These are phyloP conservation scores for Floccularia luteovirens DNA, from an alignment of 768 basidiomycete species.

Conservation along the genomic window DNA sequence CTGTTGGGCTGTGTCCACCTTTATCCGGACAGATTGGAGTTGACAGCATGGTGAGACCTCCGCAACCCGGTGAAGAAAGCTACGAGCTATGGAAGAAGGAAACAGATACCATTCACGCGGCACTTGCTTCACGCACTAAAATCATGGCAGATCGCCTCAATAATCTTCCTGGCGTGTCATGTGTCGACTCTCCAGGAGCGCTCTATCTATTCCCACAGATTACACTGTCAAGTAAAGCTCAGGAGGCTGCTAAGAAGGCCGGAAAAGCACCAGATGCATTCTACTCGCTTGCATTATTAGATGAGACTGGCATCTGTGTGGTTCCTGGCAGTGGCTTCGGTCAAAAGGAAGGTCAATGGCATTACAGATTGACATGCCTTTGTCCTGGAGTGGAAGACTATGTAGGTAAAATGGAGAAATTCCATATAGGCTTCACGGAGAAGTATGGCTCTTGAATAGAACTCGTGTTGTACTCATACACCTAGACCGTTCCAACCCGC, in stretches of 20 bases:
- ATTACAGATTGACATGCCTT: conserved; percentile 89
- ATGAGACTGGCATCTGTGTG: conserved; percentile 88
- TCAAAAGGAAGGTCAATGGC: conserved; percentile 42
- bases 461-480: neutral
- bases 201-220: conserved; percentile 91
- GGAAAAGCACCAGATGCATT: conserved; percentile 86
- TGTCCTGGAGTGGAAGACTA: conserved; percentile 95
- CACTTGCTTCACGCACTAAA: conserved; percentile 60
- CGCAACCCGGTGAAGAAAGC: conserved; percentile 64
- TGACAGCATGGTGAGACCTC: conserved; percentile 90
- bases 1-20: conserved; percentile 78
- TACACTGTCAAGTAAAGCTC: conserved; percentile 61
- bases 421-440: conserved; percentile 26
- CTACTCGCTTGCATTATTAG: conserved; percentile 79
- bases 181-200: conserved; percentile 86
- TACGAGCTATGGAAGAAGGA: conserved; percentile 80
- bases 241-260: conserved; percentile 59
- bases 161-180: conserved; percentile 78
- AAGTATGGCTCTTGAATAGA: conserved; percentile 10
- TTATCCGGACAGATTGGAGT: conserved; percentile 90
- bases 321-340: conserved; percentile 81
- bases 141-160: conserved; percentile 79
- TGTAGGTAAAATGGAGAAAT: conserved; percentile 67
- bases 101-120: conserved; percentile 71
- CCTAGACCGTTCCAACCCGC: neutral